A percentile compares a stretch with the other conserved stretches of the same genome.
These are phyloP conservation scores for Colletotrichum sp. DNA, from an alignment of 2,329 filamentous ascomycete species.

Conservation along the genomic window DNA sequence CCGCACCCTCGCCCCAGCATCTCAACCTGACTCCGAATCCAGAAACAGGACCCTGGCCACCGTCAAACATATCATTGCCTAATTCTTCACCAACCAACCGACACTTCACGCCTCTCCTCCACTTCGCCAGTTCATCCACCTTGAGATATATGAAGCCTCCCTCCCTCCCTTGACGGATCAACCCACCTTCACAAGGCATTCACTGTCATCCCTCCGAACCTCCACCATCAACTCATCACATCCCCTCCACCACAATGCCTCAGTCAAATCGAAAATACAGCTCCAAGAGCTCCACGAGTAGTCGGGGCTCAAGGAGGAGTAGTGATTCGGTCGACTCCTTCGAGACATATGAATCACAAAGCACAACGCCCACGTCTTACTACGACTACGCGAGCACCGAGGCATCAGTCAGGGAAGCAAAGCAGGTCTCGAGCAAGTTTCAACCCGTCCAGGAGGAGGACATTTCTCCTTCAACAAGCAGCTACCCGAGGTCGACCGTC, in stretches of 20 bases:
- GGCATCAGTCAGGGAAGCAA: slow-evolving; percentile 38
- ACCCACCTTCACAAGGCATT: background rate
- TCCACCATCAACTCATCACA: background rate
- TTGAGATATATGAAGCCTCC: slow-evolving; percentile 16
- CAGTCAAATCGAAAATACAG: slow-evolving; percentile 39
- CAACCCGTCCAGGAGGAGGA: slow-evolving; percentile 31
- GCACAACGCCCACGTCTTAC: slow-evolving; percentile 53
- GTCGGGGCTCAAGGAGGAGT: slow-evolving; percentile 45
- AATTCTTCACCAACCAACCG: slow-evolving; percentile 11
- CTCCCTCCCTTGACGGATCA: background rate
- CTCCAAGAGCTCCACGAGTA: slow-evolving; percentile 42
- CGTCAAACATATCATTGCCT: slow-evolving; percentile 15
- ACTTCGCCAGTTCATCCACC: background rate
- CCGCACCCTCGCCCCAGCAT: slow-evolving; percentile 4
- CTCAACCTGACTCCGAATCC: background rate
- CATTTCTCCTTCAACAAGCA: slow-evolving; percentile 44
- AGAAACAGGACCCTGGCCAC: slow-evolving; percentile 1
- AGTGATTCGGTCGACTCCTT: slow-evolving; percentile 44
- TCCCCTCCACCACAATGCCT: slow-evolving; percentile 28
- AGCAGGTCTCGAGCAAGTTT: slow-evolving; percentile 17
- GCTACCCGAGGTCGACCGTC: slow-evolving; percentile 64
- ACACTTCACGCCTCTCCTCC: background rate
- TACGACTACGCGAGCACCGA: slow-evolving; percentile 46
- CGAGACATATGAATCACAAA: slow-evolving; percentile 51
- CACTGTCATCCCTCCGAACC: background rate